Conservation (phyloP, 2,329 filamentous ascomycete species). For the Metarhizium sp. region DNA sequence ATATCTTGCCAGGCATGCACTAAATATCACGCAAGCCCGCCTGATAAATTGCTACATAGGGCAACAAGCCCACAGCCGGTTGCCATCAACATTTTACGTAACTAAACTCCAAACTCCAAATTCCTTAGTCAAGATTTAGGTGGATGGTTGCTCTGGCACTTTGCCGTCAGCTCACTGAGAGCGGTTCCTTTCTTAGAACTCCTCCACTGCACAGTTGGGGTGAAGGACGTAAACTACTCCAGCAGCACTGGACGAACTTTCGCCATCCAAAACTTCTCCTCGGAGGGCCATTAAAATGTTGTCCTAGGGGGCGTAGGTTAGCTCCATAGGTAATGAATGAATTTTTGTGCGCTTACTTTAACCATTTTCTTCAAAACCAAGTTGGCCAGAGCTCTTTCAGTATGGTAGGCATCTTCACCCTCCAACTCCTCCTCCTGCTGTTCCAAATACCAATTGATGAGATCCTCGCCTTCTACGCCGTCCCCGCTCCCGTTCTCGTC, state of each 20-base stretch:
- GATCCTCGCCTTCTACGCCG: slow-evolving; percentile 73
- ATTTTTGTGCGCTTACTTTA: slow-evolving; percentile 53
- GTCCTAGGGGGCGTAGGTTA: slow-evolving; percentile 50
- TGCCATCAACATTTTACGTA: not conserved
- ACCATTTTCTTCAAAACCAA: slow-evolving; percentile 95
- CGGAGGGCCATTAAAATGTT: slow-evolving; percentile 79
- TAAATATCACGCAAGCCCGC: not conserved
- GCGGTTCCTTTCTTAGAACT: slow-evolving; percentile 26
- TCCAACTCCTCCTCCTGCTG: slow-evolving; percentile 77
- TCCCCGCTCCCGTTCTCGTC: slow-evolving; percentile 70
- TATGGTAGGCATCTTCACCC: slow-evolving; percentile 70
- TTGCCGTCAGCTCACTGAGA: not conserved
- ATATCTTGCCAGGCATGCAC: not conserved
- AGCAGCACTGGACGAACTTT: slow-evolving; percentile 29
- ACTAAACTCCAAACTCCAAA: not conserved
- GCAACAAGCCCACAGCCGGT: not conserved
- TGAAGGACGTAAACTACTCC: slow-evolving; percentile 75
- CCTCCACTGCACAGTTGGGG: slow-evolving; percentile 83
- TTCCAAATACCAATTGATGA: slow-evolving; percentile 87
- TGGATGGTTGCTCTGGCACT: not conserved
- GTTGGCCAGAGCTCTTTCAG: slow-evolving; percentile 60
- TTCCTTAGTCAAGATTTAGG: not conserved
- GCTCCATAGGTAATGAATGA: not conserved
- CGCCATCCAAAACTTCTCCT: slow-evolving; percentile 46
- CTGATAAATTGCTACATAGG: too few relatives aligned